A percentile compares a stretch with the other conserved stretches of the same genome.
phyloP scores from a whole-genome alignment of 352 stramenopile species.

The Blastocystis sp. region DNA sequence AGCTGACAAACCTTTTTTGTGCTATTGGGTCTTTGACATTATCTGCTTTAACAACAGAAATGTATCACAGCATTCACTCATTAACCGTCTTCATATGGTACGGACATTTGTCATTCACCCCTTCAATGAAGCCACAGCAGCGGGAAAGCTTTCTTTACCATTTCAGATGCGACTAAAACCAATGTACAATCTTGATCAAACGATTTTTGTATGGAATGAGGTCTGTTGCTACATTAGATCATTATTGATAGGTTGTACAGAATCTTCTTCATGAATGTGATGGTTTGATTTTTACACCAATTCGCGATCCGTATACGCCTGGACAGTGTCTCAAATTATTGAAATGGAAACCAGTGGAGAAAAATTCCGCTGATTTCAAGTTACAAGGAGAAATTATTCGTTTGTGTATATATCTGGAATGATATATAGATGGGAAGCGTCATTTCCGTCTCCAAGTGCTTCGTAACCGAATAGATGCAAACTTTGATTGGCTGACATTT shows the following conservation, averaged over 20 bases:
- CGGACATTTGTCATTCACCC: conserved; percentile 13
- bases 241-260: conserved; percentile 7
- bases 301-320: background rate
- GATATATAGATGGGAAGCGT: background rate
- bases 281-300: conserved; percentile 56
- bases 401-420: background rate
- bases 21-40: conserved; percentile 67
- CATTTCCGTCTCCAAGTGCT: conserved; percentile 8
- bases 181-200: conserved; percentile 66
- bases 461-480: conserved; percentile 12
- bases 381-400: background rate
- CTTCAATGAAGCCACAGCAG: background rate
- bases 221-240: background rate
- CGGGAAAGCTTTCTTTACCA: background rate
- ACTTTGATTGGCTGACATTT: conserved; percentile 54
- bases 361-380: conserved; percentile 63
- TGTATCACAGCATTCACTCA: background rate
- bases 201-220: conserved; percentile 53
- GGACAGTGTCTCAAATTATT: conserved; percentile 31
- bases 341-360: conserved; percentile 58
- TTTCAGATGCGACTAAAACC: conserved; percentile 65
- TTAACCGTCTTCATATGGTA: conserved; percentile 54
- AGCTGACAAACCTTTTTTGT: background rate
- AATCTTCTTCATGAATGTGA: conserved; percentile 49
- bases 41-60: conserved; percentile 39